Base-by-base conservation (phyloP, 345 rosid genomes). In the Stellera chamaejasme region DNA sequence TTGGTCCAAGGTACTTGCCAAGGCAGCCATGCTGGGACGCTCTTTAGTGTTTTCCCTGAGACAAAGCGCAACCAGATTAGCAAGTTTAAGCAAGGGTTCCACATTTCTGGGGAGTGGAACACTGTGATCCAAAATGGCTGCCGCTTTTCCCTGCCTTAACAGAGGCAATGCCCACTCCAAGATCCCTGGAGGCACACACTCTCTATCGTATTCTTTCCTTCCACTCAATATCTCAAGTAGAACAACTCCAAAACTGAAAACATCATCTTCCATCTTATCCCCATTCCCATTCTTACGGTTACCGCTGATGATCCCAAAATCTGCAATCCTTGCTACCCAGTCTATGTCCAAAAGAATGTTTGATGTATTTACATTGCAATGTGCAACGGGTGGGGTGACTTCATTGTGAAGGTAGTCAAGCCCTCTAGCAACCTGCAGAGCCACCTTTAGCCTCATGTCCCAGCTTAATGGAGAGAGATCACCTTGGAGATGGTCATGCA, bases 171-270 rank as follows among this genome's bases (percentile, higher is more conserved):
- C 88, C 96, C 96, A 88, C 27, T 85, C 89, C 27, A 76, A 87
- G 3, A 85, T 72, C 41, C 79, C 72, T 1, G 87, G 82, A 62
- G 95, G 93, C 10, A 28, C 63, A 56, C 48, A 79, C 27, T 84
- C 96, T 52, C 79, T 69, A 36, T 88, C 98, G 13, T 66, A 76
- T 5, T 85, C 75, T 77, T 92, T 88, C 49, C 96, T 74, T 57
- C 96, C 98, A 2, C 90, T 92, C 47, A 92, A 72, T 52, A 84
- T 77, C 85, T 92, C 96, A 11, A 88, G 69, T 54, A 92, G 79
- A 9, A 84, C 85, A 11, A 82, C 66, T 55, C 96, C 96, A 27
- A 85, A 88, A 56, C 69, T 74, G 70, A 79, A 82, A 28, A 84
- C 84, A 75, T 88, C 96, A 23, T 67, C 71, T 74, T 79, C 76